Percentiles rank a stretch among this genome's conserved stretches.
phyloP scores from a whole-genome alignment of 2,329 filamentous ascomycete species.

The Beauveria medogensis region DNA sequence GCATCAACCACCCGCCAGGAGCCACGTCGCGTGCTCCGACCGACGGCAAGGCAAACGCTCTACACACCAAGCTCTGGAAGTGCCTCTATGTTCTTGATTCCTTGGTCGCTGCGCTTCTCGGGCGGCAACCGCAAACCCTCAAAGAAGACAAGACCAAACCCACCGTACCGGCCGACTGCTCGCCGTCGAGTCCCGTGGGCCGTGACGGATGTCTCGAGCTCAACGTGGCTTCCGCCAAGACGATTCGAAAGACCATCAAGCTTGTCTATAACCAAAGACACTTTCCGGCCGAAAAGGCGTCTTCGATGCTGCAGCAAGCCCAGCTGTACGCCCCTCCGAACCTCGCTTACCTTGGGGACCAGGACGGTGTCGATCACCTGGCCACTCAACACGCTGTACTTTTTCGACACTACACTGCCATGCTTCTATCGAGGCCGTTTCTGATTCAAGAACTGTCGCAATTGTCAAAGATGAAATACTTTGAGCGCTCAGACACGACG shows the following conservation, averaged over 20 bases:
- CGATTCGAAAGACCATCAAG: neutral
- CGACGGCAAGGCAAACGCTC: neutral
- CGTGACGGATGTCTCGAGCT: neutral
- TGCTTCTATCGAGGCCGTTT: neutral
- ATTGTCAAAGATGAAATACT: neutral
- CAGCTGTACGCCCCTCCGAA: neutral
- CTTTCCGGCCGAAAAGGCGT: neutral
- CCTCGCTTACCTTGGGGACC: neutral
- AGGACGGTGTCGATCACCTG: neutral
- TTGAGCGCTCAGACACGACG: neutral
- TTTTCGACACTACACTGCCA: neutral
- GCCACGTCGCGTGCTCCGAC: neutral
- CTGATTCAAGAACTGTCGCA: neutral
- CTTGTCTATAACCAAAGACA: neutral
- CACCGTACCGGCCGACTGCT: neutral
- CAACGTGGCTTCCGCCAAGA: neutral
- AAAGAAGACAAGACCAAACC: neutral
- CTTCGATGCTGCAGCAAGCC: neutral
- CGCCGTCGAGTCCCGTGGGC: neutral
- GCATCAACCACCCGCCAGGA: neutral
- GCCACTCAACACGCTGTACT: neutral
- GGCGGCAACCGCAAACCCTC: neutral
- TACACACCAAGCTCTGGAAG: neutral
- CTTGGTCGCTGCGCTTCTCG: neutral
- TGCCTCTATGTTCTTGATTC: conserved; percentile 6